Percentiles rank a stretch among this genome's conserved stretches.
Conservation (phyloP, 495 filamentous ascomycete species). For the Neurospora cerealis region DNA sequence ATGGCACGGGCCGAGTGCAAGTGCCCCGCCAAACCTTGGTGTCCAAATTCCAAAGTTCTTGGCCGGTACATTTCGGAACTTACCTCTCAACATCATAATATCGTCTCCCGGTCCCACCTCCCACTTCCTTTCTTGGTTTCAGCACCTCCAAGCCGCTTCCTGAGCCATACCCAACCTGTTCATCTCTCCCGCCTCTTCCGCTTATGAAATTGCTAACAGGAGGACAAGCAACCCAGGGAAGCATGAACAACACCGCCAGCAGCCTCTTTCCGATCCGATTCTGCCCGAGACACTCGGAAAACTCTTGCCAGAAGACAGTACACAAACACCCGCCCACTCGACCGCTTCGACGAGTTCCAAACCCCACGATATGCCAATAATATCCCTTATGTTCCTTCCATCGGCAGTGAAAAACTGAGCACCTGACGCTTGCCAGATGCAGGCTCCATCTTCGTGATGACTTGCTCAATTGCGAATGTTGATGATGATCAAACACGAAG, state of each 20-base stretch:
- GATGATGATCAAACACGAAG: background rate
- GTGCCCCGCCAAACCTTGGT: background rate
- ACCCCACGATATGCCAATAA: no score
- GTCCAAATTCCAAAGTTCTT: background rate
- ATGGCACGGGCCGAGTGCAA: background rate
- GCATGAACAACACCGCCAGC: rapidly evolving
- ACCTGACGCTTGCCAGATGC: no score
- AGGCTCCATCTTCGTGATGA: no score
- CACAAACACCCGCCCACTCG: background rate
- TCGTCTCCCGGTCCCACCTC: background rate
- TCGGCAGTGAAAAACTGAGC: no score
- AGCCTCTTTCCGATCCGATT: background rate
- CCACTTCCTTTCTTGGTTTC: background rate
- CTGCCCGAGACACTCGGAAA: background rate
- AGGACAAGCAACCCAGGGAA: background rate
- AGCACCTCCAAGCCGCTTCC: background rate
- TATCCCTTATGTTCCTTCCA: no score
- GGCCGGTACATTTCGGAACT: no score
- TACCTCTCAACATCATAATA: no score
- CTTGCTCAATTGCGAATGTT: background rate
- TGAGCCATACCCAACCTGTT: background rate
- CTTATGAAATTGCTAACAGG: background rate
- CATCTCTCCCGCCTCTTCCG: background rate
- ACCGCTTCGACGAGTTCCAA: background rate
- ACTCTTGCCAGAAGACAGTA: background rate